Conservation (phyloP, 257 asterid genomes). For the Parsonsia alboflavescens region DNA sequence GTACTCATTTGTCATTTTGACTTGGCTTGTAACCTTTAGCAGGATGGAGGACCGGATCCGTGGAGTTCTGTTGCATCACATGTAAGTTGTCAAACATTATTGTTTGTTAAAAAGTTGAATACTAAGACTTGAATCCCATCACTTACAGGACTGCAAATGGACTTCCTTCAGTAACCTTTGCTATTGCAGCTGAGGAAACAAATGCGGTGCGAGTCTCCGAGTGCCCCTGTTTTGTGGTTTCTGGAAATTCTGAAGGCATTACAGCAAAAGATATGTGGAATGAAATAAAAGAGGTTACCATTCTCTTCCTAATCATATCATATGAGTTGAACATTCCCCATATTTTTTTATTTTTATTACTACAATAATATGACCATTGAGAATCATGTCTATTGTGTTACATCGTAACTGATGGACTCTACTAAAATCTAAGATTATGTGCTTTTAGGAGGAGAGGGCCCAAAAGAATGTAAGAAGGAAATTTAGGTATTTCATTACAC, state of each 20-base stretch:
- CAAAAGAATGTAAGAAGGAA: neutral
- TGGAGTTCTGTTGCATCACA: conserved; percentile 90
- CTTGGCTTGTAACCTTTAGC: conserved; percentile 22
- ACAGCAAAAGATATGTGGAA: conserved; percentile 95
- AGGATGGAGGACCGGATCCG: conserved; percentile 61
- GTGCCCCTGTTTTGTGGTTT: conserved; percentile 79
- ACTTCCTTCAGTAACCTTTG: conserved; percentile 72
- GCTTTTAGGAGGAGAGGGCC: neutral
- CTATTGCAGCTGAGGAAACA: conserved; percentile 83
- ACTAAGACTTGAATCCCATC: conserved; percentile 1
- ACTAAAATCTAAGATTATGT: neutral
- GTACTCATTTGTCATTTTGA: conserved; percentile 22
- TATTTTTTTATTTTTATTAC: neutral
- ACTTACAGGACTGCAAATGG: conserved; percentile 65
- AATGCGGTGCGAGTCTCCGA: conserved; percentile 65
- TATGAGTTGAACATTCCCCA: neutral
- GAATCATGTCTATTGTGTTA: neutral
- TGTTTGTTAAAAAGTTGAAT: neutral
- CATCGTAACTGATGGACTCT: neutral
- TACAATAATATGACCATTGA: neutral
- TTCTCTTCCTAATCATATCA: neutral
- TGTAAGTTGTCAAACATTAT: conserved; percentile 40
- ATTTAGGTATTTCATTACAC: neutral
- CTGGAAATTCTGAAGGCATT: conserved; percentile 67
- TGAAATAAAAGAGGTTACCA: conserved; percentile 78